Base-by-base conservation (phyloP, 73 alveolate species). In the Uronychia setigera region DNA sequence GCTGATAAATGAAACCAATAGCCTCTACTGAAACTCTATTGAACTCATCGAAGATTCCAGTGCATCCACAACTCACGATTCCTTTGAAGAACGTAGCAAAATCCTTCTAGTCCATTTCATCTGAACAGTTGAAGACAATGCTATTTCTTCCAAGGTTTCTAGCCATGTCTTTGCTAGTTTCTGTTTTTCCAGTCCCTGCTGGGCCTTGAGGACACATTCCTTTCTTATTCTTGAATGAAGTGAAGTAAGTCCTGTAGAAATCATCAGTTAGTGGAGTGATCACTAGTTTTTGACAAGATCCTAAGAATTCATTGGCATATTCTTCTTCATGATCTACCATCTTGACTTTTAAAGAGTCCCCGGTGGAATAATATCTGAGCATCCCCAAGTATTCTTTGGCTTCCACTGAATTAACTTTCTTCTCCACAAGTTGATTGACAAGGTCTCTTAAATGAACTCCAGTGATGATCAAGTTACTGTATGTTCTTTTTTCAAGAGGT, bases 181-280 rank as follows among this genome's bases (percentile, higher is more conserved):
- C 99, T 1, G 99, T 98, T 92, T 98, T 98, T 60, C 99, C 99
- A 26, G 99, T 98, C 58, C 99, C 99, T 60, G 99, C 99, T 11
- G 99, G 99, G 29, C 99, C 99, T 1, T 99, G 99, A 30, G 99
- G 99, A 28, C 99, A 99, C 0, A 99, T 99, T 35, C 99, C 99
- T 93, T 96, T 88, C 77, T 97, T 97, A 67, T 97, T 87, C 88
- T 97, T 95, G 84, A 98, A 57, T 13, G 99, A 99, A 34, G 99
- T 99, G 96, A 97, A 97, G 77, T 97, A 86, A 78, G 99, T 98
- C 90, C 97, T 95, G 86, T 97, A 98, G 87, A 99, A 96, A 91
- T 96, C 91, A 95, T 97, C 99, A 76, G 99, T 97, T 33, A 97
- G 89, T 29, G 99, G 99, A n/a, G 99, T 97, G 74, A 97, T 97